Conservation (phyloP, 1,284 basidiomycete species). For the Ceratobasidium sp. region DNA sequence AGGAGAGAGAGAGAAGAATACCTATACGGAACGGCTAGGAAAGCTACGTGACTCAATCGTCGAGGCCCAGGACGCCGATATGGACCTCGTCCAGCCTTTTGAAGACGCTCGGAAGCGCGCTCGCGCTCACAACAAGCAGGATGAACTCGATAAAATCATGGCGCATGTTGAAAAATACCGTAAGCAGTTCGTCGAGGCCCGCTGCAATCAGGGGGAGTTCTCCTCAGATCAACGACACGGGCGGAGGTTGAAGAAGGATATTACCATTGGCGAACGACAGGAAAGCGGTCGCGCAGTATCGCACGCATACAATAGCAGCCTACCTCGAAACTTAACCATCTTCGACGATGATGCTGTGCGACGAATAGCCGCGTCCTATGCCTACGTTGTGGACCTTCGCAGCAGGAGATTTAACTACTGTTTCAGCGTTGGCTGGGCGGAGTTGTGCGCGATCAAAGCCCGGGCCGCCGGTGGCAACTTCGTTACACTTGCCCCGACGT, state of each 20-base stretch:
- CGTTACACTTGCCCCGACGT: conserved; percentile 1
- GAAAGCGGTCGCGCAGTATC: conserved; percentile 29
- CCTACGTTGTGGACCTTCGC: conserved; percentile 31
- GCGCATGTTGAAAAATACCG: conserved; percentile 38
- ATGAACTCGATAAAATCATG: conserved; percentile 37
- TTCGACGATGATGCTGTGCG: conserved; percentile 39
- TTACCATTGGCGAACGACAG: conserved; percentile 12
- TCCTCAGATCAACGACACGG: background rate
- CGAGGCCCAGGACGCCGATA: conserved; percentile 3
- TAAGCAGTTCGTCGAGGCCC: conserved; percentile 1
- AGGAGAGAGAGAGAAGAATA: conserved; percentile 17
- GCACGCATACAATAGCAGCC: conserved; percentile 13
- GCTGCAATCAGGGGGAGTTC: conserved; percentile 3
- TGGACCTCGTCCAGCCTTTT: conserved; percentile 28
- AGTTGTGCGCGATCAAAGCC: conserved; percentile 33
- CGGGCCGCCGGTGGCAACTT: conserved; percentile 19
- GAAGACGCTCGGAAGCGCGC: conserved; percentile 23
- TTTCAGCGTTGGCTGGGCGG: conserved; percentile 32
- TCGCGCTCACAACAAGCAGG: background rate
- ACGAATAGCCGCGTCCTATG: conserved; percentile 45
- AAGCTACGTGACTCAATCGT: conserved; percentile 1
- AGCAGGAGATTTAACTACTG: background rate
- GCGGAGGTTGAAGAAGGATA: background rate
- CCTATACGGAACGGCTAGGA: conserved; percentile 16
- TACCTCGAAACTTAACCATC: background rate